A percentile compares a stretch with the other conserved stretches of the same genome.
phyloP scores from a whole-genome alignment of 75 land plant species.

The Azolla pinnata region DNA sequence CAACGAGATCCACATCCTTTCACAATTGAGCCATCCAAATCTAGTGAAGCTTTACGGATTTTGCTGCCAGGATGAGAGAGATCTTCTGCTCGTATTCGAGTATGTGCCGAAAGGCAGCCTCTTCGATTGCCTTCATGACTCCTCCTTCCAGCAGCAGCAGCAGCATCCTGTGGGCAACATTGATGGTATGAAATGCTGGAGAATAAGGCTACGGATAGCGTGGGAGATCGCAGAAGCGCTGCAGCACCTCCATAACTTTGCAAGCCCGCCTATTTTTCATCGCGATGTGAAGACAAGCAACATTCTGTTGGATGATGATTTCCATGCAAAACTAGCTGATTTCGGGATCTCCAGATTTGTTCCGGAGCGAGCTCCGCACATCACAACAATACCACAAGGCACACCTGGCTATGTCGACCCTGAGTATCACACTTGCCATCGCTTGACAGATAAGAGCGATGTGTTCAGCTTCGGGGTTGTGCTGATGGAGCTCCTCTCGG shows the following conservation, averaged over 20 bases:
- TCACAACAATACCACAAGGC: conserved; percentile 16
- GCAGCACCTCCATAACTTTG: conserved; percentile 6
- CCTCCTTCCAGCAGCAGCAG: neutral
- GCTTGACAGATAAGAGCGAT: conserved; percentile 12
- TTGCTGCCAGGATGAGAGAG: conserved; percentile 28
- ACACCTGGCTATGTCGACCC: conserved; percentile 18
- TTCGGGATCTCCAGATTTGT: conserved; percentile 15
- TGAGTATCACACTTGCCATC: conserved; percentile 11
- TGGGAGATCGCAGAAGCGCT: conserved; percentile 7
- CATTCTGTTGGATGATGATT: conserved; percentile 13
- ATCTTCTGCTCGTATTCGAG: conserved; percentile 52
- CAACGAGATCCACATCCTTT: conserved; percentile 45
- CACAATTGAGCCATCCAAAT: conserved; percentile 34
- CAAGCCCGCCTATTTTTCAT: conserved; percentile 8
- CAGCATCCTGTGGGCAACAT: neutral
- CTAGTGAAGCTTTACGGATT: conserved; percentile 50
- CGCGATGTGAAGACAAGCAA: conserved; percentile 19
- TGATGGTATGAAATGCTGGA: conserved; percentile 5
- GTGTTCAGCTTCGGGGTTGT: conserved; percentile 19
- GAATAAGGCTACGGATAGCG: conserved; percentile 6
- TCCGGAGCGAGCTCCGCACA: conserved; percentile 2
- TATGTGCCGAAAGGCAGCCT: conserved; percentile 34
- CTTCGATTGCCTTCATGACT: conserved; percentile 16
- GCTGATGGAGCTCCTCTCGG: conserved; percentile 13
- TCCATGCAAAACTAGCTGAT: conserved; percentile 12